Base-by-base conservation (phyloP, 129 eudicot genomes). In the Dittrichia graveolens region DNA sequence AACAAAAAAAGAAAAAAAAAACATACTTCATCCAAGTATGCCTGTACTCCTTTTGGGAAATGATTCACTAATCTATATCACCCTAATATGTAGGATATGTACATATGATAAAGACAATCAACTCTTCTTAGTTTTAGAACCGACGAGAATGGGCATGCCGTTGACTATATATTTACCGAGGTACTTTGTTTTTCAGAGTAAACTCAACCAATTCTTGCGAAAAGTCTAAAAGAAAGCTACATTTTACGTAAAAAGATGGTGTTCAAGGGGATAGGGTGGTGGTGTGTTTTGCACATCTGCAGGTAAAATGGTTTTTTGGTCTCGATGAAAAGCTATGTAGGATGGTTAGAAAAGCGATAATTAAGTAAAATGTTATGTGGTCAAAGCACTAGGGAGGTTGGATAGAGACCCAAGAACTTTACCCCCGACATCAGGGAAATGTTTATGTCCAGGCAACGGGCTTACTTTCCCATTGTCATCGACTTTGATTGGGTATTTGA, bases 401-500 rank as follows among this genome's bases (percentile, higher is more conserved):
- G 81, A 73, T 19, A 80, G 80, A 75, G 88, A 77, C 13, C 98
- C 96, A 12, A 87, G 87, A 13, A 92, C 85, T 81, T 85, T 92
- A 62, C 96, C 98, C 11, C 96, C 95, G 5, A 83, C 82, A 75
- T 93, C 98, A 0, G 95, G 96, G 69, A 93, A 93, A 38, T 58
- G 68, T 64, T 93, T 92, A 4, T 82, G 85, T 42, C 83, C 89
- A 2, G 92, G 89, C 75, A 86, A 66, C 39, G 93, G 37, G 37
- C 75, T 63, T 50, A 94, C 89, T 82, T 84, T 88, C 8, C 99
- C 99, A 24, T 86, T 47, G 4, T 50, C 59, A 16, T 77, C 83
- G 6, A 94, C 83, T 50, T 80, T 45, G 15, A 94, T 48, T 0
- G 98, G 98, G 73, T 94, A 94, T 75, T 79, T 90, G 9, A 94